These are phyloP conservation scores for Alloteropsis semialata DNA, from an alignment of 176 grass and related monocot species.

Conservation along the genomic window DNA sequence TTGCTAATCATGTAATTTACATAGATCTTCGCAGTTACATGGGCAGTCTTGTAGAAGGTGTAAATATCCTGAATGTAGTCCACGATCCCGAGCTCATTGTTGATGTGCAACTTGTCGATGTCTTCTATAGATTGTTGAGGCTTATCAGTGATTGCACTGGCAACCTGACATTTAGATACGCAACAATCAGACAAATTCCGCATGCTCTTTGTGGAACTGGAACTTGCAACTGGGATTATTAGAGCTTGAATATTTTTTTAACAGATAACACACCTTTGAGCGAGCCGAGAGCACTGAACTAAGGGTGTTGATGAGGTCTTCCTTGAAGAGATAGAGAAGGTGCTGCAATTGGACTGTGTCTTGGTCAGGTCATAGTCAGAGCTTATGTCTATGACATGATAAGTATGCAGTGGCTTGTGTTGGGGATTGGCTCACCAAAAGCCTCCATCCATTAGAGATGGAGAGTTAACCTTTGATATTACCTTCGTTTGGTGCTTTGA, in stretches of 20 bases:
- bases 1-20: not conserved
- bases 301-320: conserved; percentile 75
- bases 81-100: conserved; percentile 69
- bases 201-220: not conserved
- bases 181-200: not conserved
- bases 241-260: not conserved
- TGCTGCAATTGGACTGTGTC: conserved; percentile 18
- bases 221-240: not conserved
- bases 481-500: too few relatives aligned
- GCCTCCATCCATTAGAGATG: too few relatives aligned
- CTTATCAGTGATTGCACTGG: conserved; percentile 52
- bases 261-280: conserved; percentile 58
- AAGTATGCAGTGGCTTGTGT: too few relatives aligned
- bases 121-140: conserved; percentile 45
- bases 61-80: conserved; percentile 93
- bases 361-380: conserved; percentile 33
- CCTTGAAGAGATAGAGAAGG: conserved; percentile 39
- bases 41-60: conserved; percentile 67
- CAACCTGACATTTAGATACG: conserved; percentile 40
- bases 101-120: conserved; percentile 63
- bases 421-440: too few relatives aligned
- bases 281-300: conserved; percentile 82
- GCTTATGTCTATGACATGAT: conserved; percentile 59
- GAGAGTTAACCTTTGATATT: too few relatives aligned
- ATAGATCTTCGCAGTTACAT: conserved; percentile 41